Evolutionary conservation across 2,329 filamentous ascomycete genomes (phyloP).

Genomic region (Scedosporium aurantiacum): DNA sequence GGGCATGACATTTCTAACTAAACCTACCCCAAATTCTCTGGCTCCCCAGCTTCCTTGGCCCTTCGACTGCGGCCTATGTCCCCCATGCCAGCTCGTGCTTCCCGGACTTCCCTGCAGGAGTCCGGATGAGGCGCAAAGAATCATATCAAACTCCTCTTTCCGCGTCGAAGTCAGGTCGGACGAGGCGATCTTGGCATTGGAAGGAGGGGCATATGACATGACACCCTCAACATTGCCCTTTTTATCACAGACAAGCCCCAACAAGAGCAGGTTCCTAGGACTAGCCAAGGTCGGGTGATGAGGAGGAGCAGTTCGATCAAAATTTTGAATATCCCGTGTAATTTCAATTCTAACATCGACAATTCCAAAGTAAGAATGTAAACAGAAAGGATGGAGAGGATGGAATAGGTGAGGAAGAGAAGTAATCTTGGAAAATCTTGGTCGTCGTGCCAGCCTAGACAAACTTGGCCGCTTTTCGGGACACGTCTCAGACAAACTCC

Average conservation of each 20-base stretch:
- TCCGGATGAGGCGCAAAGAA: not conserved
- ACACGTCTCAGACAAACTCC: no score
- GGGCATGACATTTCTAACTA: no score
- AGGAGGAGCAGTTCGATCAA: no score
- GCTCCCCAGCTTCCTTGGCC: not conserved
- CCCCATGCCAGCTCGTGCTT: not conserved
- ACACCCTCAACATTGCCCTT: no score
- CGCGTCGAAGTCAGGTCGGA: not conserved
- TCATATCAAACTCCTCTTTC: not conserved
- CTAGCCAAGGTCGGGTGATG: no score
- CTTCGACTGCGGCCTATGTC: not conserved
- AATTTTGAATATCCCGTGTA: no score
- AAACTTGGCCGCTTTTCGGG: no score
- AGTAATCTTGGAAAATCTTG: not conserved
- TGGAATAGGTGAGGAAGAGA: not conserved
- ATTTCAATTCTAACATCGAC: no score
- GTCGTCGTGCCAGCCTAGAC: not conserved
- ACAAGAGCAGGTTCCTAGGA: no score
- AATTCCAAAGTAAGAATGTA: not conserved
- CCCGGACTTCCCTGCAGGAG: conserved; percentile 1
- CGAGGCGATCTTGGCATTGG: no score
- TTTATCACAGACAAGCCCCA: no score
- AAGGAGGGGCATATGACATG: no score
- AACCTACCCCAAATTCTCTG: not conserved
- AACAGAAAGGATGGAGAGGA: not conserved